Evolutionary conservation across 352 stramenopile genomes (phyloP).

Genomic region (Aphanomyces invadans): DNA sequence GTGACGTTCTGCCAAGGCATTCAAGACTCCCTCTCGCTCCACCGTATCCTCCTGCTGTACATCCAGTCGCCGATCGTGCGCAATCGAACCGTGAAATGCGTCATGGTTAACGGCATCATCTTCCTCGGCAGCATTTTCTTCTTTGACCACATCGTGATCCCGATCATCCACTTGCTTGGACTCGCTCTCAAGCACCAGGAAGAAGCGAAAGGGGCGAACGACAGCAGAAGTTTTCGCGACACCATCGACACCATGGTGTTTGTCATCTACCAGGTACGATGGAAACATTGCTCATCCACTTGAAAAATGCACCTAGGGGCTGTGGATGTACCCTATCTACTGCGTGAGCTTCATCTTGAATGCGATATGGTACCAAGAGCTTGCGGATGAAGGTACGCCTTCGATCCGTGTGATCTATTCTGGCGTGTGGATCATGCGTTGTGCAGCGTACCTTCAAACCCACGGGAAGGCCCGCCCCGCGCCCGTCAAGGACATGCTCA

Average conservation of each 20-base stretch:
- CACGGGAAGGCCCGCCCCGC: conserved; percentile 54
- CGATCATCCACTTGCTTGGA: conserved; percentile 82
- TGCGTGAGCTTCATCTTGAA: conserved; percentile 89
- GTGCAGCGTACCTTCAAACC: conserved; percentile 20
- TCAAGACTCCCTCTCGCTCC: conserved; percentile 78
- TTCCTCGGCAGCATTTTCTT: conserved; percentile 87
- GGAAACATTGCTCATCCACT: not conserved
- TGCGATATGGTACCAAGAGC: conserved; percentile 88
- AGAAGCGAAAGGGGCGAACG: not conserved
- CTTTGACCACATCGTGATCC: conserved; percentile 76
- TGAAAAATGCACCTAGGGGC: conserved; percentile 31
- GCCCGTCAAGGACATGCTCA: conserved; percentile 79
- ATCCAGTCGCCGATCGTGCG: conserved; percentile 79
- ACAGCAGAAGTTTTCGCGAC: conserved; percentile 31
- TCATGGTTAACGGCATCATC: conserved; percentile 84
- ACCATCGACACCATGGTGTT: conserved; percentile 79
- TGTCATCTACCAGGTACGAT: conserved; percentile 71
- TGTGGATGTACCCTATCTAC: conserved; percentile 89
- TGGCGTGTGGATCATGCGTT: too few relatives aligned
- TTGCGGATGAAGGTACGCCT: conserved; percentile 75
- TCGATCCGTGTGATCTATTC: not conserved
- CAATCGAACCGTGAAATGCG: conserved; percentile 80
- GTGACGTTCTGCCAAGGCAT: conserved; percentile 63
- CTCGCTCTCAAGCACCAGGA: conserved; percentile 58
- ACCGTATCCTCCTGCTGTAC: conserved; percentile 82